Evolutionary conservation across 768 basidiomycete species (phyloP), one percentile per base, ranked within the genome.

Genomic region (Flagelloscypha sp.): DNA sequence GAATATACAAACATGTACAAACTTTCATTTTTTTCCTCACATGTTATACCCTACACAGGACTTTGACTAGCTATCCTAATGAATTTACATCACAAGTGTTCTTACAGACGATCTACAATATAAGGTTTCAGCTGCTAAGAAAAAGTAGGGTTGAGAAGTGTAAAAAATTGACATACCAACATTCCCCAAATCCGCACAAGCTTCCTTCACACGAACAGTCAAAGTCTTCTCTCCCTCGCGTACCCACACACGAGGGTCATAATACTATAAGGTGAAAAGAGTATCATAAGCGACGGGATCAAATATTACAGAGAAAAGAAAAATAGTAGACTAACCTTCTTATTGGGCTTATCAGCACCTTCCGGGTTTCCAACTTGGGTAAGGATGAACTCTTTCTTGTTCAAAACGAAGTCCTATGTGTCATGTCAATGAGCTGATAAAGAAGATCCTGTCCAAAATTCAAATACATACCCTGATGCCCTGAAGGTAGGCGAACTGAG

Each of bases 221-320:
- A 98, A 74, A 13, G 90, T 94, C 78, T 93, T 92, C 70, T 98
- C 92, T 47, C 93, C 93, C 65, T 95, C 90, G 52, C 94, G 86
- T 33, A 99, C 90, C 94, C 94, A 99, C 41, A 93, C 82, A 68
- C 94, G 87, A 33, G 92, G 93, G 60, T 94, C 90, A 64, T 94
- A 94, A 70, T 60, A 83, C 84, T 84, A 44, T 13, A 21, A 25
- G 7, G 13, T 11, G 19, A 43, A 23, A 41, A 24, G 30, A 4
- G n/a, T 43, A 11, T 41, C 12, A 6, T 15, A 25, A 22, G 19
- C 48, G 22, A 42, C 15, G 27, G n/a, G 32, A 18, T 27, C 29
- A 16, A 38, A 23, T 3, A 6, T 10, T 10, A 24, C 13, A 16
- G 30, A 11, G 4, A 18, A 35, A 32, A 35, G 3, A 32, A 28